These are phyloP conservation scores for Didymella exigua DNA, from an alignment of 2,329 filamentous ascomycete species.

Conservation along the genomic window DNA sequence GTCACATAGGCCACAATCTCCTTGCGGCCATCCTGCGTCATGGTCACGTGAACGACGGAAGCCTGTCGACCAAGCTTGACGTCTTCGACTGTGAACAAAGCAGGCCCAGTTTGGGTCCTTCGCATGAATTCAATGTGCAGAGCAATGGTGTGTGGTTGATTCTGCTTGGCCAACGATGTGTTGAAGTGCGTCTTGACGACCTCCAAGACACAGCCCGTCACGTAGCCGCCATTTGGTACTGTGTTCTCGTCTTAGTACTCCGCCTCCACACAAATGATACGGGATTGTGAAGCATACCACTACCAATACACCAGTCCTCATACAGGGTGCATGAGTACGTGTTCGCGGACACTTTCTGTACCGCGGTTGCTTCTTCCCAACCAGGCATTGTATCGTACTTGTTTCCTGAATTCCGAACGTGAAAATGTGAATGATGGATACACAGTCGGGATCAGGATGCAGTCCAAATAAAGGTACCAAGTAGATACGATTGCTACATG, in stretches of 20 bases:
- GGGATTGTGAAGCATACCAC: conserved; percentile 52
- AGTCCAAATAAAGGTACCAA: background rate
- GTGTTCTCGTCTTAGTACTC: conserved; percentile 4
- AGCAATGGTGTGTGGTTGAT: conserved; percentile 67
- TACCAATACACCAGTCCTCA: conserved; percentile 69
- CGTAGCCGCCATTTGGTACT: conserved; percentile 76
- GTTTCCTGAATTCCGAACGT: background rate
- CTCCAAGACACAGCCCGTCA: conserved; percentile 66
- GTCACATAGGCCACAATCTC: conserved; percentile 70
- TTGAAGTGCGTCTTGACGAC: conserved; percentile 65
- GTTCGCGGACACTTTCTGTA: conserved; percentile 59
- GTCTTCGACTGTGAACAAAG: conserved; percentile 64
- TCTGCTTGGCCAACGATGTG: conserved; percentile 61
- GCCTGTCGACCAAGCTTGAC: conserved; percentile 69
- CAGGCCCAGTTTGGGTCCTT: conserved; percentile 64
- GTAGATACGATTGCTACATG: background rate
- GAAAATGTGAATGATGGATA: background rate
- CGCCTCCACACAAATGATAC: background rate
- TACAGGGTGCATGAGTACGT: conserved; percentile 63
- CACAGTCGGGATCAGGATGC: background rate
- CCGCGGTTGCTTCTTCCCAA: conserved; percentile 56
- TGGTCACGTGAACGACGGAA: conserved; percentile 66
- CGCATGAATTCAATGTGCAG: conserved; percentile 70
- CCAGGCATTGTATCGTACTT: conserved; percentile 37
- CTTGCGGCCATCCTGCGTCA: conserved; percentile 62